phyloP scores from a whole-genome alignment of 768 basidiomycete species.

The Leccinum longicurvipes region DNA sequence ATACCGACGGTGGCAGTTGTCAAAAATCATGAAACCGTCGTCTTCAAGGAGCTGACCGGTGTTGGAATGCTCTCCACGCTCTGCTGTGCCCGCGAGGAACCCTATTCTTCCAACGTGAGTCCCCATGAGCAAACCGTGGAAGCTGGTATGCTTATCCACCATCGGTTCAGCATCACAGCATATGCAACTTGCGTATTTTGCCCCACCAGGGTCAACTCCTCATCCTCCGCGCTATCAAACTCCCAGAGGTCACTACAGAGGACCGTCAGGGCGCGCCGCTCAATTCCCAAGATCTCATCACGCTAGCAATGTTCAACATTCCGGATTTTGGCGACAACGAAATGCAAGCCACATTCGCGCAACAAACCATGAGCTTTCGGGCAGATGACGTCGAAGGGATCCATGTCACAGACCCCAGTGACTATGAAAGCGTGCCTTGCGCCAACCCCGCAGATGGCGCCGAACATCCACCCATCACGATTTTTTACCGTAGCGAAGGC shows the following conservation, averaged over 20 bases:
- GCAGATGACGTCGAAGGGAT: slow-evolving; percentile 34
- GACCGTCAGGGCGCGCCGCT: slow-evolving; percentile 12
- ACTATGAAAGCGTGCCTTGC: slow-evolving; percentile 17
- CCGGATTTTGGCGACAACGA: slow-evolving; percentile 31
- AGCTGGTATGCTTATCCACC: slow-evolving; percentile 5
- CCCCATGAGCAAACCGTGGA: no score
- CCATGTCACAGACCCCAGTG: slow-evolving; percentile 31
- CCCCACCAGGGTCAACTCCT: slow-evolving; percentile 51
- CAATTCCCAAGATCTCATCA: slow-evolving; percentile 26
- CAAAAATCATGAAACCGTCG: no score
- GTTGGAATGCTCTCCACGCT: slow-evolving; percentile 37
- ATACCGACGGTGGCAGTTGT: no score
- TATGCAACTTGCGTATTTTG: slow-evolving; percentile 50
- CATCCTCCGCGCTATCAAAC: slow-evolving; percentile 43
- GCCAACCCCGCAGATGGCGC: slow-evolving; percentile 17
- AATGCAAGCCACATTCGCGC: slow-evolving; percentile 22
- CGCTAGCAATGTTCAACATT: slow-evolving; percentile 29
- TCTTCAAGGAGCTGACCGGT: slow-evolving; percentile 40
- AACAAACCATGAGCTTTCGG: slow-evolving; percentile 29
- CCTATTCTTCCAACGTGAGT: slow-evolving; percentile 28
- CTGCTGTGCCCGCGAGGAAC: slow-evolving; percentile 34
- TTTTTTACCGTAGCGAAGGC: slow-evolving; percentile 32
- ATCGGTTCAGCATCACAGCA: slow-evolving; percentile 40
- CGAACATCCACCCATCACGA: slow-evolving; percentile 31
- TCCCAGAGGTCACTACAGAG: slow-evolving; percentile 8